Evolutionary conservation across 495 filamentous ascomycete genomes (phyloP), one percentile per base, ranked within the genome.

Genomic region (Neurospora hispaniola): DNA sequence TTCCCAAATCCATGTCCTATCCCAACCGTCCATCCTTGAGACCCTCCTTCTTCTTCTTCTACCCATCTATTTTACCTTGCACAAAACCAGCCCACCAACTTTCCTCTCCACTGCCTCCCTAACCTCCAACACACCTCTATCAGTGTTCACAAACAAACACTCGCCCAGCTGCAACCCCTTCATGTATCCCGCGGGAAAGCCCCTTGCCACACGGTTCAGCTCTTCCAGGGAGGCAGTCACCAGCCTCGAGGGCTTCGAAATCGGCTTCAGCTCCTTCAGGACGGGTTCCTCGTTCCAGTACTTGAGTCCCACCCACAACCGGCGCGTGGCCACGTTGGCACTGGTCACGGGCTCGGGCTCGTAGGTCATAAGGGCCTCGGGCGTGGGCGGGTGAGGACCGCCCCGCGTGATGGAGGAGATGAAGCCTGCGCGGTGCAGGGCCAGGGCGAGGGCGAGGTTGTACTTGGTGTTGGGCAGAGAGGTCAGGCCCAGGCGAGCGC

Each of bases 241-340:
- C 76, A 88, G 81, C 76, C 91, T 87, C 78, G 86, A 97, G 11
- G 94, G 93, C 79, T 91, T 96, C 77, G 88, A 90, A 66, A 97
- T 84, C 82, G 94, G 81, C 40, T 76, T 75, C 81, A 97, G 87
- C 77, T 89, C 85, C 42, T 86, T 86, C 72, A 99, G 78, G 69
- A 99, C 96, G 4, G 96, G 93, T 79, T 92, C 84, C 78, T 93
- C 93, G 77, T 94, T 89, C 88, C 88, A 94, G 85, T 99, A 99
- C 84, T 98, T 98, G 77, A 98, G 81, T 10, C 94, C 94, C 10
- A 99, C 77, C 96, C 96, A 99, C 9, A 99, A 82, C 69, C 96
- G 86, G 77, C 94, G 84, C 44, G 87, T 87, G 2, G 93, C 86
- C 6, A 94, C 85, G 82, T 98, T 98, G 75, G 86, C 88, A 71